Conservation (phyloP, 1,284 basidiomycete genomes). For the Pholiota adiposa region DNA sequence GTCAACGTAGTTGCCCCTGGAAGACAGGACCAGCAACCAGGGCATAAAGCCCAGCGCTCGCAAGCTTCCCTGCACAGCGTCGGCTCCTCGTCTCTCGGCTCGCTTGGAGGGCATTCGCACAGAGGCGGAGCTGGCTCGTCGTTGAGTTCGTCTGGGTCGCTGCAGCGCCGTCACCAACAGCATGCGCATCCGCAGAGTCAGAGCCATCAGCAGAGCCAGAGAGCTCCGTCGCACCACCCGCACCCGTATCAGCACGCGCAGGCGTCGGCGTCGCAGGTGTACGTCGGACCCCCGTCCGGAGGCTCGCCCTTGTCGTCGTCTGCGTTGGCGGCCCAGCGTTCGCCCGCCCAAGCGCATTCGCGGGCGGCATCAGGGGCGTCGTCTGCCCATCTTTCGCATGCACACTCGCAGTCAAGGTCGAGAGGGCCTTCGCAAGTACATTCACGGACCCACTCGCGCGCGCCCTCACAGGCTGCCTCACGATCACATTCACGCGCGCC, state of each 20-base stretch:
- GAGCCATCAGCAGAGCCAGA: no score
- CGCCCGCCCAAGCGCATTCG: background rate
- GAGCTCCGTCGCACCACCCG: background rate
- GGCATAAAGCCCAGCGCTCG: background rate
- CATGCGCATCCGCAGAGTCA: no score
- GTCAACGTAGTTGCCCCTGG: no score
- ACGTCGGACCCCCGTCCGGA: conserved; percentile 26
- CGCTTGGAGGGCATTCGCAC: no score
- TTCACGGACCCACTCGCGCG: background rate
- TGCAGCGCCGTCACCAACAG: background rate
- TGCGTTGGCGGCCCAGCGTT: no score
- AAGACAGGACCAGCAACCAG: conserved; percentile 1
- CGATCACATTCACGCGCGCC: background rate
- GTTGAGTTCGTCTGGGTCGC: background rate
- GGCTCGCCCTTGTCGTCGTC: no score
- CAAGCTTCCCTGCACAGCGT: background rate
- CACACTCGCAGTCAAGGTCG: no score
- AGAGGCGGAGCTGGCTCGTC: no score
- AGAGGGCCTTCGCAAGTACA: no score
- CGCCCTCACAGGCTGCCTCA: background rate
- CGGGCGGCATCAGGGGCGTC: background rate
- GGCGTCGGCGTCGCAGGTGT: conserved; percentile 29
- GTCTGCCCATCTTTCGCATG: no score
- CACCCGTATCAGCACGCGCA: conserved; percentile 7
- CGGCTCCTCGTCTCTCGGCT: background rate